Conservation (phyloP, 345 rosid genomes). For the Rhodamnia rubescens region DNA sequence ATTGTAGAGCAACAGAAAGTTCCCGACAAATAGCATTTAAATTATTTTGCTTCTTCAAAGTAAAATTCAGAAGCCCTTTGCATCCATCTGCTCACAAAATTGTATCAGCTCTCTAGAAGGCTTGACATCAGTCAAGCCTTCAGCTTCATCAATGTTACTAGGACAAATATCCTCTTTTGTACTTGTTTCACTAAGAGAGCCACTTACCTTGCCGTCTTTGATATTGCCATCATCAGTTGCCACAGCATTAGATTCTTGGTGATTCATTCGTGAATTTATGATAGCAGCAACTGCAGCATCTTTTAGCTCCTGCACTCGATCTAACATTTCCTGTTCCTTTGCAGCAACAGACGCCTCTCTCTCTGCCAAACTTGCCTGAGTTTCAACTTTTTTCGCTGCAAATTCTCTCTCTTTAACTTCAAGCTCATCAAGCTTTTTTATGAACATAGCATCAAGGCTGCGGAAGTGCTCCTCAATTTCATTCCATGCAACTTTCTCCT, state of each 20-base stretch:
- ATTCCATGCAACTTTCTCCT: conserved; percentile 26
- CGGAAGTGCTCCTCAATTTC: conserved; percentile 41
- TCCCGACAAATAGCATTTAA: conserved; percentile 28
- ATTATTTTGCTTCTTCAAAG: conserved; percentile 32
- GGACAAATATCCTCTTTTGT: conserved; percentile 30
- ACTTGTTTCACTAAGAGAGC: conserved; percentile 30
- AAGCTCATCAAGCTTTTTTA: conserved; percentile 28
- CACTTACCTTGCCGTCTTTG: conserved; percentile 43
- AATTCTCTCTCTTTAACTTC: conserved; percentile 42
- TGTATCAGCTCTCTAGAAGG: conserved; percentile 36
- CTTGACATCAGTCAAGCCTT: conserved; percentile 26
- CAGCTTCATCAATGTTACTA: conserved; percentile 21
- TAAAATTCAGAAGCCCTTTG: conserved; percentile 40
- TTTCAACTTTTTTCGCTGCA: conserved; percentile 26
- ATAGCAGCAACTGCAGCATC: conserved; percentile 51
- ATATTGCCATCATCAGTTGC: conserved; percentile 14
- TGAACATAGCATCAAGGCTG: conserved; percentile 24
- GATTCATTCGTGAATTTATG: conserved; percentile 21
- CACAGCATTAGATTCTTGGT: conserved; percentile 13
- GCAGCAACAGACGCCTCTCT: conserved; percentile 35
- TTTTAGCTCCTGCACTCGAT: conserved; percentile 50
- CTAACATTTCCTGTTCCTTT: conserved; percentile 41
- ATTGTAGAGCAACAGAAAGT: conserved; percentile 42
- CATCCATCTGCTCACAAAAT: conserved; percentile 63
- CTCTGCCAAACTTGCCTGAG: conserved; percentile 18